Evolutionary conservation across 2,329 filamentous ascomycete species (phyloP), one percentile per base, ranked within the genome.

Genomic region (Aspergillus ochraceus): DNA sequence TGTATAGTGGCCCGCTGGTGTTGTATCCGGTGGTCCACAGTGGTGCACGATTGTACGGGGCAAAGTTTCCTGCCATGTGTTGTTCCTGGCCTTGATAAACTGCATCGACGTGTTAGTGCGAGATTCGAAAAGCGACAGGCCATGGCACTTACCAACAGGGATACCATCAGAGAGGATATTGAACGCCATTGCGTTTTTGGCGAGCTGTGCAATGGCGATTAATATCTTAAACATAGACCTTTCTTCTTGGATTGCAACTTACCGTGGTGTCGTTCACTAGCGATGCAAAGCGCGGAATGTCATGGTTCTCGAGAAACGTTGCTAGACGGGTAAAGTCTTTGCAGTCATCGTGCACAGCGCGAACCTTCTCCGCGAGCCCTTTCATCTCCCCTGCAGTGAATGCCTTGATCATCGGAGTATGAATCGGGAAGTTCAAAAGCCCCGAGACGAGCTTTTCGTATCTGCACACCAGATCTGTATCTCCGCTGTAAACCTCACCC

Each of bases 1-100:
- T 67, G 69, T 76, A 81, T 5, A 83, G 69, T 2, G 70, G 67
- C 1, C 73, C 64, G 3, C 66, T 56, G 12, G 73, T 78, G 54
- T 77, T 68, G 66, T 80, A 82, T 1, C 54, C 57, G 4, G 68
- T 62, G 22, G 62, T 59, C 85, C 85, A 87, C 45, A 86, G 71
- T 5, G 84, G 81, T 66, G 86, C 83, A 30, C 85, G 83, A 49
- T 77, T 79, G 0, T 78, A 75, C 4, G 84, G 84, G 39, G 70
- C 70, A 39, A 71, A 76, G n/a, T 76, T 77, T 26, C 81, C 81
- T 1, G 76, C 68, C 68, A 82, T 84, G 56, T 82, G 83, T 68
- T 89, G 86, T 72, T 89, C 87, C 60, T 86, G 84, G 30, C 86
- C 86, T 66, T 87, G 81, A 71, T 88, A 89, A 42, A 88, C 78